A percentile compares a stretch with the other conserved stretches of the same genome.
These are phyloP conservation scores for Epichloe sibirici DNA, from an alignment of 2,329 filamentous ascomycete species.

Conservation along the genomic window DNA sequence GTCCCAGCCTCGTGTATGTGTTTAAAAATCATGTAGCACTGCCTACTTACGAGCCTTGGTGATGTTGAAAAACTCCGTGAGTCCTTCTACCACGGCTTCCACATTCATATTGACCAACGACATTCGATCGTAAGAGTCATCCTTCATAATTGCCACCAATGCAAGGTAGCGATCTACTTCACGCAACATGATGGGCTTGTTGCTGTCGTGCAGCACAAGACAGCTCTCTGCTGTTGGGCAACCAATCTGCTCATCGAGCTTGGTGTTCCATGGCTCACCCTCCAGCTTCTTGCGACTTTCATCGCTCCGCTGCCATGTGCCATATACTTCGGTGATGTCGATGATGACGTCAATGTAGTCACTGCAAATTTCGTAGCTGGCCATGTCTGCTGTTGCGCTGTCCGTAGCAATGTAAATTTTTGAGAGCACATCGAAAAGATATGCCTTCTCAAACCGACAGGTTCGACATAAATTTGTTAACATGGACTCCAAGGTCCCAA, in stretches of 20 bases:
- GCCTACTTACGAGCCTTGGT: constrained; percentile 41
- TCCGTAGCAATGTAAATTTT: constrained; percentile 99
- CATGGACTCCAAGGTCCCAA: constrained; percentile 85
- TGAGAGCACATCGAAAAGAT: constrained; percentile 92
- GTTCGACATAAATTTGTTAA: constrained; percentile 89
- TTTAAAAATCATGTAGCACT: neutral
- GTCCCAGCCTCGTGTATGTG: neutral
- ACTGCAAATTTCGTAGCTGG: constrained; percentile 94
- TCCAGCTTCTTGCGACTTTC: constrained; percentile 44
- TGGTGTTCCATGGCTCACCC: constrained; percentile 47
- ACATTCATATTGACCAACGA: constrained; percentile 80
- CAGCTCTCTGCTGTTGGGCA: constrained; percentile 55
- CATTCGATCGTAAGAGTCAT: constrained; percentile 74
- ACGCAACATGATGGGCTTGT: constrained; percentile 52
- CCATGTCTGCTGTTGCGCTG: constrained; percentile 83
- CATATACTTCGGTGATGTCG: constrained; percentile 91
- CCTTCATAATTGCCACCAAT: constrained; percentile 76
- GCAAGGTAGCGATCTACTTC: constrained; percentile 66
- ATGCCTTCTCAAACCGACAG: constrained; percentile 94
- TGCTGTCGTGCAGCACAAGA: constrained; percentile 52
- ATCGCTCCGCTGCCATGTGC: constrained; percentile 51
- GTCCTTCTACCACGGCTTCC: constrained; percentile 64
- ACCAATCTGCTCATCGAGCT: constrained; percentile 52
- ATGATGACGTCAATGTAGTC: constrained; percentile 99
- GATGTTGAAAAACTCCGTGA: constrained; percentile 68